Evolutionary conservation across 345 rosid species (phyloP).

Genomic region (Arabidopsis arenosa): DNA sequence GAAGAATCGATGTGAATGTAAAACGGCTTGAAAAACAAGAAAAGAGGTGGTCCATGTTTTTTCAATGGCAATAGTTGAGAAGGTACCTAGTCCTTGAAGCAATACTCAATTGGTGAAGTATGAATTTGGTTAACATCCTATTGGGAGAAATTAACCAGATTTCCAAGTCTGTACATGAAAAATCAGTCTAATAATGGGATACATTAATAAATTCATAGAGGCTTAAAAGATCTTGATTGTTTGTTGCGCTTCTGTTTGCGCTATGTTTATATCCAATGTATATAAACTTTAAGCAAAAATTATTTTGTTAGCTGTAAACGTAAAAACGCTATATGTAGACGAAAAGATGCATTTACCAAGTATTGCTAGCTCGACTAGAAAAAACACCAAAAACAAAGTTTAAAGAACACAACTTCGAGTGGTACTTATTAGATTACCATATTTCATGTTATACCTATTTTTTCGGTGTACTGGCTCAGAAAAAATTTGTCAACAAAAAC

Average conservation of each 20-base stretch:
- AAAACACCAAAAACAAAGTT: no score
- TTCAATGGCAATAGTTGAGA: slow-evolving; percentile 1
- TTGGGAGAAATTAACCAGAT: slow-evolving; percentile 6
- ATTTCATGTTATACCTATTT: no score
- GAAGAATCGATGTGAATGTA: slow-evolving; percentile 33
- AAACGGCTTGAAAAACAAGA: not conserved
- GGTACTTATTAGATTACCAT: no score
- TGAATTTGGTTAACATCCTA: slow-evolving; percentile 10
- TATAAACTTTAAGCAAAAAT: not conserved
- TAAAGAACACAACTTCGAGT: no score
- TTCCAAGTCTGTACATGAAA: not conserved
- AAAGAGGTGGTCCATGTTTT: slow-evolving; percentile 29
- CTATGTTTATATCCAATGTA: not conserved
- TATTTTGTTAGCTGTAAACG: not conserved
- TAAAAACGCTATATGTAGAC: not conserved
- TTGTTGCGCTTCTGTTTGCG: not conserved
- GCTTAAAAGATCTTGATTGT: not conserved
- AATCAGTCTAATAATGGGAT: not conserved
- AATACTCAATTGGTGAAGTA: slow-evolving; percentile 11
- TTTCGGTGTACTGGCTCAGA: no score
- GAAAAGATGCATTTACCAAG: no score
- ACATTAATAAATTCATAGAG: not conserved
- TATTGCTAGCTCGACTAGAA: no score
- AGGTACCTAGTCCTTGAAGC: slow-evolving; percentile 37
- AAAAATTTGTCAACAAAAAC: no score